Evolutionary conservation across 306 rosid species (phyloP), one percentile per base, ranked within the genome.

Genomic region (Vigna unguiculata): DNA sequence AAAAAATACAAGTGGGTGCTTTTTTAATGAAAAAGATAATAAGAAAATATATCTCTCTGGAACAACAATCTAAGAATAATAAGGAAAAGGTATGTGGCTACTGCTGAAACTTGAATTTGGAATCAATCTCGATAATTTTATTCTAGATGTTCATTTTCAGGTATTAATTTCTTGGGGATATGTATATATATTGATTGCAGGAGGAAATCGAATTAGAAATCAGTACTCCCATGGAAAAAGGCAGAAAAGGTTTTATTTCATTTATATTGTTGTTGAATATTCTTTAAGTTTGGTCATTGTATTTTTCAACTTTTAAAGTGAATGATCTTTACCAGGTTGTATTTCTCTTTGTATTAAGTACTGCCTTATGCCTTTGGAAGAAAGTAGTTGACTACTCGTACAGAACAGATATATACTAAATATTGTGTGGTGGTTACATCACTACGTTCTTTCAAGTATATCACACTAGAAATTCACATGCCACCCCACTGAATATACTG

Each of bases 191-290:
- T 25, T 78, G 16, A 32, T 82, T 89, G 76, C 90, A 94, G 97
- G 97, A 83, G 85, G 86, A 79, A 41, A 49, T 40, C 77, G 62
- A 77, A 63, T 49, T 52, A 22, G 91, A 89, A 69, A 69, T 61
- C 40, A 68, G 68, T 84, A 78, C 89, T 78, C 77, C 84, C 6
- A 30, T 19, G 40, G 88, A 19, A 57, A 86, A 86, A 71, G 83
- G 85, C 71, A 86, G 76, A 84, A 91, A 85, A 87, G 97, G 97
- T 91, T 80, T 52, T 81, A 19, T 53, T 15, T n/a, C 55, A 54
- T 54, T 59, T 75, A 34, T 68, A 45, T 36, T 34, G 21, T 68
- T 71, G 43, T 40, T 71, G 22, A 13, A 30, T 14, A 19, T 51
- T 69, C 53, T 43, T n/a, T 57, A 59, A 38, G 67, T 69, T 20